Evolutionary conservation across 1,139 yeast genomes (phyloP).

Genomic region (Sugiyamaella xylanicola): DNA sequence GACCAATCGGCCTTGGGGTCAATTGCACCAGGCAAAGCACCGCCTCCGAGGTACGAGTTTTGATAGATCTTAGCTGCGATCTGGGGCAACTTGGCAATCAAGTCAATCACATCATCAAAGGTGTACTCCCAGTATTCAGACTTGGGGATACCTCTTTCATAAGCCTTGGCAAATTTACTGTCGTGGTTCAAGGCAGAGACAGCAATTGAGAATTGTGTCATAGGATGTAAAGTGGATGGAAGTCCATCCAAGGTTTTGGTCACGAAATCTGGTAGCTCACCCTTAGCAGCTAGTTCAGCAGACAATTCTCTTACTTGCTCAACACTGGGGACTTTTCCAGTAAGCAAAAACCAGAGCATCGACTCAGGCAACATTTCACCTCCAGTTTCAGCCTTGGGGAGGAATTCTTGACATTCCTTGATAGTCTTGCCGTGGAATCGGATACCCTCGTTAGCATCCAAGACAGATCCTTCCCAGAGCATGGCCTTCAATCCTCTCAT

Average conservation of each 20-base stretch:
- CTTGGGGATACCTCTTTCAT: constrained; percentile 86
- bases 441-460: constrained; percentile 57
- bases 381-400: constrained; percentile 56
- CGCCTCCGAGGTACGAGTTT: constrained; percentile 84
- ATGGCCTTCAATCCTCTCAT: constrained; percentile 57
- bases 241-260: constrained; percentile 78
- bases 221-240: constrained; percentile 90
- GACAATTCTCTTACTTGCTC: constrained; percentile 76
- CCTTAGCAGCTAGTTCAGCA: constrained; percentile 83
- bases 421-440: constrained; percentile 58
- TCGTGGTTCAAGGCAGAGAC: constrained; percentile 89
- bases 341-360: constrained; percentile 85
- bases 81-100: constrained; percentile 89
- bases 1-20: constrained; percentile 85
- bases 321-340: constrained; percentile 84
- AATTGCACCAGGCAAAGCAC: constrained; percentile 63
- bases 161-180: constrained; percentile 87
- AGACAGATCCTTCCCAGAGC: constrained; percentile 57
- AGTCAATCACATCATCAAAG: constrained; percentile 84
- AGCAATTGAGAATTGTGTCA: constrained; percentile 96
- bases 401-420: constrained; percentile 50
- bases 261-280: constrained; percentile 80
- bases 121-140: constrained; percentile 90
- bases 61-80: constrained; percentile 94
- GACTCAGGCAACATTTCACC: constrained; percentile 72